Base-by-base conservation (phyloP, 345 rosid genomes). In the Populus euphratica region DNA sequence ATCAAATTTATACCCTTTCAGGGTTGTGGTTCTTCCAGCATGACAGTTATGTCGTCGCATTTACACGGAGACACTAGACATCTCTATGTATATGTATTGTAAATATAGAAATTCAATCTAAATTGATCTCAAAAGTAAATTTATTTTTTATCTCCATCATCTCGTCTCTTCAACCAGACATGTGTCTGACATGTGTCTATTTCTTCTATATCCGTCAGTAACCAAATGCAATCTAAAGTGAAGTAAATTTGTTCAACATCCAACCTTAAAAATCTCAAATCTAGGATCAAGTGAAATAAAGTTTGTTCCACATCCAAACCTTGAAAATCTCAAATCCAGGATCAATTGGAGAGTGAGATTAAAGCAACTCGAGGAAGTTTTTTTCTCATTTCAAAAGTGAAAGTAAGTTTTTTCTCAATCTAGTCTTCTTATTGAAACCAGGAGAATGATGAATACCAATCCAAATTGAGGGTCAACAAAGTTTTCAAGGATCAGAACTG, bases 401-500 rank as follows among this genome's bases (percentile, higher is more conserved):
- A 59, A 31, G 8, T 14, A 16, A 62, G 36, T 1, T 27, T 33
- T 33, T 33, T 33, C 36, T 33, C 5, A 33, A 33, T 33, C 36
- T 4, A 33, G 52, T 35, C 69, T 27, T 72, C 72, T 61, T 50
- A 72, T 66, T 52, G 59, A 61, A 25, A 49, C 79, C 73, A 29
- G 8, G 38, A 29, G 16, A 49, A 36, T 59, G 78, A 23, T 52
- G 25, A 23, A 76, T 10, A 38, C 14, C 16, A 39, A 39, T 63
- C 13, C 41, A 20, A 47, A 29, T 44, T 16, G 14, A 56, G 23
- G 41, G 66, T n/a, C 67, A 47, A 49, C 38, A 74, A n/a, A 35
- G 41, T 49, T 64, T 69, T 69, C 6, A 36, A 65, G 27, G 49
- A 75, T 93, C 83, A 96, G 91, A 96, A 96, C 85, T 96, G 97